phyloP scores from a whole-genome alignment of 805 yeast species.

The Scheffersomyces coipomensis region DNA sequence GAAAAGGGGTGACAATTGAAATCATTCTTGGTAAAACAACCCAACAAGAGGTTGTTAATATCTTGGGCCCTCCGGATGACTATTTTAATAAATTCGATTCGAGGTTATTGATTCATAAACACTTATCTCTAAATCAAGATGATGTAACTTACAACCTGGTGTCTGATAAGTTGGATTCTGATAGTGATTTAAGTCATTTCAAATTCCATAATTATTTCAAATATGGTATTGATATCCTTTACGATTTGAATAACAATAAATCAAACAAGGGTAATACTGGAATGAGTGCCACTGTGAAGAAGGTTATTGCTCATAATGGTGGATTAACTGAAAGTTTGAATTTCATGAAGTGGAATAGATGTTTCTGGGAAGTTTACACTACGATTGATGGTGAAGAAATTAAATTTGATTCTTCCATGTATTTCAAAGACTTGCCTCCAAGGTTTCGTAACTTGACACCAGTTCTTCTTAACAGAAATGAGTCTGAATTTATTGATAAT shows the following conservation, averaged over 20 bases:
- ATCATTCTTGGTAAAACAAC: conserved; percentile 38
- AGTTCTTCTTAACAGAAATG: conserved; percentile 36
- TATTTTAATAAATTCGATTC: conserved; percentile 45
- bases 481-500: conserved; percentile 37
- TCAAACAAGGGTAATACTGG: conserved; percentile 9
- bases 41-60: conserved; percentile 46
- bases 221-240: conserved; percentile 54
- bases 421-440: conserved; percentile 28
- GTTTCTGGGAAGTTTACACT: conserved; percentile 39
- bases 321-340: conserved; percentile 47
- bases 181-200: conserved; percentile 12
- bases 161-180: background rate
- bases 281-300: conserved; percentile 36
- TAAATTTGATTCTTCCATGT: conserved; percentile 21
- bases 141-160: background rate
- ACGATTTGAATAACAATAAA: conserved; percentile 32
- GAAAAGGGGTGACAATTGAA: background rate
- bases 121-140: conserved; percentile 8
- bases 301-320: conserved; percentile 53
- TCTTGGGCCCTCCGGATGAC: conserved; percentile 59
- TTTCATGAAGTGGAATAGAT: conserved; percentile 53
- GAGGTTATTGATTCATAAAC: conserved; percentile 40
- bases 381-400: conserved; percentile 4
- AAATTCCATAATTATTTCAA: conserved; percentile 58
- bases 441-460: conserved; percentile 25